These are phyloP conservation scores for Aspergillus egyptiacus DNA, from an alignment of 495 filamentous ascomycete genomes.

Conservation along the genomic window DNA sequence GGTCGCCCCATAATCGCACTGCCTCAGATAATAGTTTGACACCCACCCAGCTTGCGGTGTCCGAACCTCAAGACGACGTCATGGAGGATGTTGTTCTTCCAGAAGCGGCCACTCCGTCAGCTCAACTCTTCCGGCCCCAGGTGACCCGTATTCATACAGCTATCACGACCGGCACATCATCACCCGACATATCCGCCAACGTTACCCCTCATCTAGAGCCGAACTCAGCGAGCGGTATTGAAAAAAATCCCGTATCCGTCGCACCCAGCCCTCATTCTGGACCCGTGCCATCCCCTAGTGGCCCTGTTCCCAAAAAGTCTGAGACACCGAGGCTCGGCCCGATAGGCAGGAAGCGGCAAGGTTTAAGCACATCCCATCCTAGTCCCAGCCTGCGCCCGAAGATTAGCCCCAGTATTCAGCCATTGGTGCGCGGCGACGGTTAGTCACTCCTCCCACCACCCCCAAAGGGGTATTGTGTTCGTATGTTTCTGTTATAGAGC, in stretches of 20 bases:
- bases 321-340: conserved; percentile 31
- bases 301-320: conserved; percentile 35
- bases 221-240: conserved; percentile 16
- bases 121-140: conserved; percentile 28
- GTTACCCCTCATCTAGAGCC: conserved; percentile 29
- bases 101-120: conserved; percentile 46
- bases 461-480: neutral
- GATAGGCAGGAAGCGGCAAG: conserved; percentile 58
- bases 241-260: conserved; percentile 23
- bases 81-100: conserved; percentile 65
- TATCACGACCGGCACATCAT: conserved; percentile 22
- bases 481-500: too few relatives aligned
- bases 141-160: conserved; percentile 42
- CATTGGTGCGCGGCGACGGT: conserved; percentile 74
- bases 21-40: conserved; percentile 25
- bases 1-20: conserved; percentile 28
- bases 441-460: conserved; percentile 19
- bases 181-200: conserved; percentile 27
- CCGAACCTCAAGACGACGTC: conserved; percentile 46
- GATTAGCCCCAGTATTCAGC: conserved; percentile 93
- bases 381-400: conserved; percentile 83
- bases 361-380: conserved; percentile 67
- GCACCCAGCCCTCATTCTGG: conserved; percentile 33
- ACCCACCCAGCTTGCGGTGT: conserved; percentile 14
- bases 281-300: conserved; percentile 42